Evolutionary conservation across 768 basidiomycete species (phyloP).

Genomic region (Lepiota subincarnata): DNA sequence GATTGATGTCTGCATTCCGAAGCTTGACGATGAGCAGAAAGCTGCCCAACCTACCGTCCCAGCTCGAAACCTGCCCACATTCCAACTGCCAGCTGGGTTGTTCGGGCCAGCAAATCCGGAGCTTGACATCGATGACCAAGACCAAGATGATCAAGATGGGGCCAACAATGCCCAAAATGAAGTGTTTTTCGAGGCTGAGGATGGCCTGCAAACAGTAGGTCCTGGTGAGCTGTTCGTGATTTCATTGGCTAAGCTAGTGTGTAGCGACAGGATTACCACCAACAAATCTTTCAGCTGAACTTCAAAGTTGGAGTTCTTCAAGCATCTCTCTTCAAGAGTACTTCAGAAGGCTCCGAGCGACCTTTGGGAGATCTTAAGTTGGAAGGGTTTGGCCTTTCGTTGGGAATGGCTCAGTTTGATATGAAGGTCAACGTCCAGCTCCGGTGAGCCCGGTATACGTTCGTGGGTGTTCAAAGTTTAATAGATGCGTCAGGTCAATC

Average conservation of each 20-base stretch:
- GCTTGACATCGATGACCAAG: constrained; percentile 54
- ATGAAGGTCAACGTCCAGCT: constrained; percentile 84
- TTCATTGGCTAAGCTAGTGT: constrained; percentile 1
- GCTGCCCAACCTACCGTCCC: constrained; percentile 15
- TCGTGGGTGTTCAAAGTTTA: neutral
- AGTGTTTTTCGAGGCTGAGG: constrained; percentile 72
- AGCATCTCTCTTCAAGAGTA: constrained; percentile 73
- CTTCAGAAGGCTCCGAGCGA: constrained; percentile 57
- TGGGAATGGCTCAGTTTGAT: constrained; percentile 76
- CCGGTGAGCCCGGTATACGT: constrained; percentile 38
- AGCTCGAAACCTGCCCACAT: constrained; percentile 26
- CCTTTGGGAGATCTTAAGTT: constrained; percentile 76
- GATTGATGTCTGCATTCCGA: constrained; percentile 86
- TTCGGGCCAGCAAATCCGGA: constrained; percentile 55
- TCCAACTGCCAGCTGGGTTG: constrained; percentile 51
- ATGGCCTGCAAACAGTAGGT: constrained; percentile 52
- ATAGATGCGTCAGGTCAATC: constrained; percentile 50
- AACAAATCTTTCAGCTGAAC: constrained; percentile 72
- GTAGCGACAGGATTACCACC: constrained; percentile 42
- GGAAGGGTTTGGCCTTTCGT: constrained; percentile 70
- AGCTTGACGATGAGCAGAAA: constrained; percentile 52
- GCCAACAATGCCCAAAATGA: constrained; percentile 32
- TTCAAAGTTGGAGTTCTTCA: constrained; percentile 85
- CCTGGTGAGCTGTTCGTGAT: neutral
- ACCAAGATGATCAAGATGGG: constrained; percentile 31